A percentile compares a stretch with the other conserved stretches of the same genome.
Conservation (phyloP, 1,284 basidiomycete genomes). For the Leucoagaricus sp. region DNA sequence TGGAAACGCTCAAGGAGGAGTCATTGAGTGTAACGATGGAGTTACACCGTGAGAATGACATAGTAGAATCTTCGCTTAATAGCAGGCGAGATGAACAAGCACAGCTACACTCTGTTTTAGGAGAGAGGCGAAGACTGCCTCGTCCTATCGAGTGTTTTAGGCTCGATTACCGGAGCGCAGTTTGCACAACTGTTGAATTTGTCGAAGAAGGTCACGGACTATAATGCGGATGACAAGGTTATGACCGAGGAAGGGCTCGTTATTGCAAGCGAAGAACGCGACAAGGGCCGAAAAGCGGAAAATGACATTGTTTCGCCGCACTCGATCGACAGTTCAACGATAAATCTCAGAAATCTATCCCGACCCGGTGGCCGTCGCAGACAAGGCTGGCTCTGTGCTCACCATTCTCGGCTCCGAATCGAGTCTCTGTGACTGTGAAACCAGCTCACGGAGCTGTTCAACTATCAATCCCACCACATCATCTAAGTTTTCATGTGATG, state of each 20-base stretch:
- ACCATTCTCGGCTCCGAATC: constrained; percentile 35
- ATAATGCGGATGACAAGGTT: constrained; percentile 83
- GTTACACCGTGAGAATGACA: too few relatives aligned
- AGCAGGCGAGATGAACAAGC: too few relatives aligned
- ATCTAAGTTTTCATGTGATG: constrained; percentile 92
- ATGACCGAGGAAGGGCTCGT: too few relatives aligned
- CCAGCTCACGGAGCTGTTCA: constrained; percentile 78
- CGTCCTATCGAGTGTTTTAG: constrained; percentile 85
- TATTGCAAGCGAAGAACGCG: too few relatives aligned
- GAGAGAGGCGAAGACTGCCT: constrained; percentile 95
- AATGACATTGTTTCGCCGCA: too few relatives aligned
- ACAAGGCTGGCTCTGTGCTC: constrained; percentile 67
- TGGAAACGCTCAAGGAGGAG: too few relatives aligned
- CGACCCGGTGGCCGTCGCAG: constrained; percentile 92
- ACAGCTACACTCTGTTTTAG: constrained; percentile 91
- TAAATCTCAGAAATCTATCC: constrained; percentile 86
- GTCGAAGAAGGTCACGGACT: constrained; percentile 97
- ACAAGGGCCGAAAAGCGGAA: too few relatives aligned
- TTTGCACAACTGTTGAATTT: constrained; percentile 86
- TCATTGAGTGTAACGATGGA: too few relatives aligned
- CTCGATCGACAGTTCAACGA: too few relatives aligned
- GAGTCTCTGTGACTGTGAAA: constrained; percentile 92
- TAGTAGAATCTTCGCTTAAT: too few relatives aligned
- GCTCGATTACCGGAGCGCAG: too few relatives aligned
- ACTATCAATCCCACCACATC: constrained; percentile 87